phyloP scores from a whole-genome alignment of 305 asterid genomes.

The Solanum hybrid region DNA sequence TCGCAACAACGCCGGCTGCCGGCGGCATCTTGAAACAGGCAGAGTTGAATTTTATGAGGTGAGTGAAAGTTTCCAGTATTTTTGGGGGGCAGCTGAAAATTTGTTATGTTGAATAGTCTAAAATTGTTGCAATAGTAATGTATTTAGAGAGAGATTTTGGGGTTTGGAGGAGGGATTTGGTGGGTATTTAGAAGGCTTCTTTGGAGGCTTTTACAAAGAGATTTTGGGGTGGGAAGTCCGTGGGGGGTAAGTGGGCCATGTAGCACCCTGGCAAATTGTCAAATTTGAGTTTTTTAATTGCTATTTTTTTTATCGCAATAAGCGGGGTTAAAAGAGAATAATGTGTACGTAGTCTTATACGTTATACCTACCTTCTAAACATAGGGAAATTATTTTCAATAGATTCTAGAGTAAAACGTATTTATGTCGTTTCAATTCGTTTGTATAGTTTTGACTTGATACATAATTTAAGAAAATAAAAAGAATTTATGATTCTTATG shows the following conservation, averaged over 20 bases:
- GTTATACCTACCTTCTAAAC: background rate
- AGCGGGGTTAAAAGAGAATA: background rate
- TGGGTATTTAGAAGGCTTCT: background rate
- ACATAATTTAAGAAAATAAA: background rate
- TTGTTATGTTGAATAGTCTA: conserved; percentile 5
- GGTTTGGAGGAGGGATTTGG: background rate
- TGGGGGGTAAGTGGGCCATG: background rate
- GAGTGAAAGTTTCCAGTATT: background rate
- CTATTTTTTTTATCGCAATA: background rate
- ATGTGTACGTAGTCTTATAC: background rate
- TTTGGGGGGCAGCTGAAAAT: background rate
- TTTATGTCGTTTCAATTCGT: background rate
- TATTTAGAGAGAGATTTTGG: background rate
- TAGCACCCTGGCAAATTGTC: background rate
- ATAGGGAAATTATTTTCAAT: background rate
- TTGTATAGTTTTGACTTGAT: background rate
- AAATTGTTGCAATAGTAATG: conserved; percentile 8
- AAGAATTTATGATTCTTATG: background rate
- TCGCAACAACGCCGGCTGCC: conserved; percentile 50
- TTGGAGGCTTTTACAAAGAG: conserved; percentile 1
- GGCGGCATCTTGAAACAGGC: conserved; percentile 54
- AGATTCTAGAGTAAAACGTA: background rate
- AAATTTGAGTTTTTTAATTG: background rate
- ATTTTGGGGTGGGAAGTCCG: conserved; percentile 1
- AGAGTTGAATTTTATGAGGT: background rate